Percentiles rank a stretch among this genome's conserved stretches.
These are phyloP conservation scores for Globisporangium uncinulatum DNA, from an alignment of 352 stramenopile genomes.

Conservation along the genomic window DNA sequence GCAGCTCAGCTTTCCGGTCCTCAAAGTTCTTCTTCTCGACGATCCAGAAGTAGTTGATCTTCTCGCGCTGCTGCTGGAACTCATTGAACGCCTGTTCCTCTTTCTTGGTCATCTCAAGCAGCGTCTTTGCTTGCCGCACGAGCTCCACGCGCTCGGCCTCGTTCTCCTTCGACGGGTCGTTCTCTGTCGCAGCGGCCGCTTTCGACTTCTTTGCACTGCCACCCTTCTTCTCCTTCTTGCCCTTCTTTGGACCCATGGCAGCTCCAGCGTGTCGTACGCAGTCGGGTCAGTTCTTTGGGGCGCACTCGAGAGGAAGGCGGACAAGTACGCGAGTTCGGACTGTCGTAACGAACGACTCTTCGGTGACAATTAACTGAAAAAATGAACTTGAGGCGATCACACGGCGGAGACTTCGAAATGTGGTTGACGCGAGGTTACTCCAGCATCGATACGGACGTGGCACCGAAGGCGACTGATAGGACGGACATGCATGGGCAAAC, in stretches of 20 bases:
- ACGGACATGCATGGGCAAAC: no score
- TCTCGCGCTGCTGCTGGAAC: conserved; percentile 94
- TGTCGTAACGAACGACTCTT: no score
- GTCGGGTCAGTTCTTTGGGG: not conserved
- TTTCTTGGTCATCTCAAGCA: conserved; percentile 77
- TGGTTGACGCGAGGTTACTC: conserved; percentile 39
- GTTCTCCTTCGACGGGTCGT: conserved; percentile 51
- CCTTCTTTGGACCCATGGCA: conserved; percentile 62
- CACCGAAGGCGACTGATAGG: conserved; percentile 41
- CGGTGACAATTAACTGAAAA: no score
- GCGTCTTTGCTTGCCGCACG: conserved; percentile 68
- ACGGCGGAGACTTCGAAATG: conserved; percentile 9
- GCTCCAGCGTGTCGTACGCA: not conserved
- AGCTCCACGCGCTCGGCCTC: conserved; percentile 68
- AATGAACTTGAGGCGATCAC: no score
- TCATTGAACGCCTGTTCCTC: conserved; percentile 94
- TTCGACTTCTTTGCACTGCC: conserved; percentile 45
- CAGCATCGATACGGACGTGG: conserved; percentile 60
- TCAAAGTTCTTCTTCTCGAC: conserved; percentile 96
- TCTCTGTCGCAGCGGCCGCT: conserved; percentile 28
- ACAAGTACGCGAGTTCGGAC: no score
- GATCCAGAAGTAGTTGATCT: conserved; percentile 98
- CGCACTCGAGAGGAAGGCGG: no score
- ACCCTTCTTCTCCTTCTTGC: conserved; percentile 62
- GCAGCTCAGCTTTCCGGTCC: conserved; percentile 87